Evolutionary conservation across 2,329 filamentous ascomycete genomes (phyloP), one percentile per base, ranked within the genome.

Genomic region (Ceratocystis albifundus): DNA sequence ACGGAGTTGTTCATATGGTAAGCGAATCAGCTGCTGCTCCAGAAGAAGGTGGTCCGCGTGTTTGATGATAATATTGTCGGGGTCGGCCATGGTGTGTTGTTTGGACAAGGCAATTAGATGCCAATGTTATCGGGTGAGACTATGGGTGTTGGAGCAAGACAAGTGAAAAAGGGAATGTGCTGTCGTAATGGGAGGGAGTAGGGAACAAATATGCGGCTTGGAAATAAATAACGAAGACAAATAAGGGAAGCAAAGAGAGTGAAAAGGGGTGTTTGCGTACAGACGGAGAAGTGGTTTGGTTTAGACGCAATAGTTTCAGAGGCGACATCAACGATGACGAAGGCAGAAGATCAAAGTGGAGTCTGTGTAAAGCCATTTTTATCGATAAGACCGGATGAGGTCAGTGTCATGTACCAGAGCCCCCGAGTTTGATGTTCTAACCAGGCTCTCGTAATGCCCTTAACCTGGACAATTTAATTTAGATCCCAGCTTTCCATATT

Each of bases 1-100:
- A 66, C 91, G 88, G 25, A 95, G 86, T 67, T 96, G 88, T 74
- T 97, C 94, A 76, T 93, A 88, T 20, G 94, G 94, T 25, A 97
- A 85, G 44, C 92, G 90, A 70, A 99, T 85, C 70, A 97, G 88
- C 3, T 93, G 88, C 82, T 97, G 93, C 74, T 99, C 94, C 65
- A 93, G 84, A 67, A 92, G 82, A 61, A 92, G 81, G 73, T 93
- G 89, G 69, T 85, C 84, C 71, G 86, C 85, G 70, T 89, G 86
- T 72, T 89, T 88, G 71, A 92, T 82, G 75, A 85, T 87, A 63
- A 84, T 84, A 66, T 83, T 83, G 72, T 82, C 80, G 71, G 80
- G 78, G 73, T 85, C 82, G 55, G 79, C 83, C 84, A 87, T 87
- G 53, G 69, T 76, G 71, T 67, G 71, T 67, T 57, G 25, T 28